Evolutionary conservation across 1,139 yeast species (phyloP), one percentile per base, ranked within the genome.

Genomic region (Protomyces macrosporus): DNA sequence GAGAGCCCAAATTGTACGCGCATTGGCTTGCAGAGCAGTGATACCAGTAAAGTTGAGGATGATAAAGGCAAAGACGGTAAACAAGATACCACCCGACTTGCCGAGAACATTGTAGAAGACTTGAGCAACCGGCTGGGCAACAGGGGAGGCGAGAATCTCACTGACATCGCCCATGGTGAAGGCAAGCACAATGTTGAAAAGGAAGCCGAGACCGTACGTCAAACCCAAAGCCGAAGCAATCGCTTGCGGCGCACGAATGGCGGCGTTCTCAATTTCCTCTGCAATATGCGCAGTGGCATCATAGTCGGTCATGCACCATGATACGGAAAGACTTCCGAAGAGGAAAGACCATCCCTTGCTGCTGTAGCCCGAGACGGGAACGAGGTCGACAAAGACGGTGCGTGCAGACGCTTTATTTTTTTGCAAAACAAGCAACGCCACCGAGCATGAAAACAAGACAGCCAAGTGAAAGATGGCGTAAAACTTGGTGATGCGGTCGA

Each of bases 1-100:
- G 75, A 90, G 85, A 12, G 95, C 90, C 77, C 85, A 90, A 0
- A 91, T 87, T 42, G 89, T 85, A 77, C 97, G 83, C 5, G 96
- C 88, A 0, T 95, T 91, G 0, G 96, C 88, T 0, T 95, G 88
- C 40, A 88, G 79, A 0, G 82, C 78, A 0, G 85, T 81, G 14
- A 83, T 78, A 4, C 89, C 90, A 89, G 86, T 86, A 63, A 86
- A 82, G 71, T 75, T 74, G 64, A 73, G 75, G 33, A 74, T 70
- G 40, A 73, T 66, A 45, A 70, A 68, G 65, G 73, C 67, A 62
- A 74, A 62, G 7, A 70, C 57, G 69, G 73, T 73, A 66, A 75
- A 68, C 4, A 69, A 75, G 16, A 76, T 65, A 1, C 90, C 85
- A 89, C 90, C 86, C 58, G 79, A 77, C 71, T 83, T 83, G 50